These are phyloP conservation scores for Botrytis medusae DNA, from an alignment of 2,329 filamentous ascomycete genomes.

Conservation along the genomic window DNA sequence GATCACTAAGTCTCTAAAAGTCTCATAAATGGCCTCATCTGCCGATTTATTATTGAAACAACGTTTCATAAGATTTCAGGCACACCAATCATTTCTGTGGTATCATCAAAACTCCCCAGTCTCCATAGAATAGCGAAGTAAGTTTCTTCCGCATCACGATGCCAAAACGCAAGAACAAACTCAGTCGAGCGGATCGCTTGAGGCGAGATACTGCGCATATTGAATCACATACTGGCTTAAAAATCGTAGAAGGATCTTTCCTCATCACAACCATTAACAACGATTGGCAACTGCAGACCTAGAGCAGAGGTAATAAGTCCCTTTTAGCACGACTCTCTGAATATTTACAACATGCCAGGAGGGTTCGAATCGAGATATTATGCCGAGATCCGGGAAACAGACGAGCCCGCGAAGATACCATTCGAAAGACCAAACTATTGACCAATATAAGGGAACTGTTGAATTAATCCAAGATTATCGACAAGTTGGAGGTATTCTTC, in stretches of 20 bases:
- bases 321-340: neutral
- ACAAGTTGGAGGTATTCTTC: neutral
- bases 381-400: neutral
- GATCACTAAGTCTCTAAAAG: neutral
- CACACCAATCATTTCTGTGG: neutral
- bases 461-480: neutral
- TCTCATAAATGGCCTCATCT: no score
- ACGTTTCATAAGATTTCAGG: neutral
- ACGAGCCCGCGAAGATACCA: neutral
- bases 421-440: neutral
- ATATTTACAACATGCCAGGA: neutral
- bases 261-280: neutral
- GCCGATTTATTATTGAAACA: neutral
- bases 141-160: neutral
- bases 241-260: neutral
- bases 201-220: neutral
- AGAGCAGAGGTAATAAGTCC: neutral
- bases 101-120: neutral
- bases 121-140: neutral
- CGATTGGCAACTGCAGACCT: neutral
- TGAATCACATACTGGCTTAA: neutral
- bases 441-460: neutral
- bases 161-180: neutral
- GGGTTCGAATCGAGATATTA: neutral
- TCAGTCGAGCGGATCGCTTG: neutral